Base-by-base conservation (phyloP, 2,329 filamentous ascomycete genomes). In the Pseudopyricularia cyperi region DNA sequence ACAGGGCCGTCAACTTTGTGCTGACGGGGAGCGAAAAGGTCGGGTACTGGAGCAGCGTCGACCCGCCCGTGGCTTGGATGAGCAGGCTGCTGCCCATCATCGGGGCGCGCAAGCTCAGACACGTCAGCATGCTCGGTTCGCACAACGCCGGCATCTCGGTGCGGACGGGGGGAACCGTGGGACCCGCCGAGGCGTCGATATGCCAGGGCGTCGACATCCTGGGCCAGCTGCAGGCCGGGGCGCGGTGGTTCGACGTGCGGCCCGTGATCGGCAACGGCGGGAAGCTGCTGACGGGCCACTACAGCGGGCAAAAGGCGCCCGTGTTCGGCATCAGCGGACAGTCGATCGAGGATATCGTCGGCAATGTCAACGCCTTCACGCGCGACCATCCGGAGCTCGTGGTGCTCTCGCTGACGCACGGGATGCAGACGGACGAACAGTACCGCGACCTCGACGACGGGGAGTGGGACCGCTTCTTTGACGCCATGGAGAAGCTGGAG, bases 291-390 rank as follows among this genome's bases (percentile, higher is more conserved):
- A 64, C 66, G 17, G 52, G 56, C 33, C 58, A 60, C 52, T 52
- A 59, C 52, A 58, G 52, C 52, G 52, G 57, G 55, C 55, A 59
- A 52, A 55, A 47, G 30, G 60, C 58, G 34, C 60, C 64, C 4
- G 58, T 66, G 3, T 68, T 67, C 60, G 72, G 72, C 15, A 71
- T 69, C 39, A 68, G 70, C n/a, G 72, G 73, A 2, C 66, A 71
- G 57, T 62, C 64, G 3, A 62, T 76, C 1, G 59, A 65, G 19
- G 66, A 71, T 3, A 65, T 74, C 15, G 65, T 75, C 52, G 58
- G 55, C 30, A 65, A 72, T 35, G 61, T 75, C 55, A 74, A 74
- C 58, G 59, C 57, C 19, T 76, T 75, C 55, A 73, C 69, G 1
- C 54, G 60, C 6, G 61, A 71, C 19, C 68, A 70, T 55, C 68